Conservation (phyloP, 345 rosid species). For the Capsella bursapastoris region DNA sequence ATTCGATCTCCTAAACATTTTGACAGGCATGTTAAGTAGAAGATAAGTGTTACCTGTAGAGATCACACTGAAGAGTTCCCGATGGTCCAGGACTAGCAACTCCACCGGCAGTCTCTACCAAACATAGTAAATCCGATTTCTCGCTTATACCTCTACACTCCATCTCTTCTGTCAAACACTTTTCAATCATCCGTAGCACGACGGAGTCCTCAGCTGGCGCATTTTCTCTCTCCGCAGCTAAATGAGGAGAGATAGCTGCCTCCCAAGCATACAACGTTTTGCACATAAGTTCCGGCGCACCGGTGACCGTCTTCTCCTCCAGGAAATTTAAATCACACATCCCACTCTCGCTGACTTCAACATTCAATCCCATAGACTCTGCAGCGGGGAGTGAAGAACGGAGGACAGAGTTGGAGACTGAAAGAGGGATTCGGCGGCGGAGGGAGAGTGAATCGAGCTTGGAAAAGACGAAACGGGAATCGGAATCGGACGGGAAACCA, state of each 20-base stretch:
- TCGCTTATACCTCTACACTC: slow-evolving; percentile 11
- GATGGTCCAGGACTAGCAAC: slow-evolving; percentile 95
- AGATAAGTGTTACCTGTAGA: slow-evolving; percentile 59
- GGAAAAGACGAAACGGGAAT: slow-evolving; percentile 74
- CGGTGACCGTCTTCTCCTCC: slow-evolving; percentile 50
- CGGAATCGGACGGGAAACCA: slow-evolving; percentile 92
- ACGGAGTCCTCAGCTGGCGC: slow-evolving; percentile 53
- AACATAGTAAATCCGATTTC: slow-evolving; percentile 52
- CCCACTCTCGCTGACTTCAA: slow-evolving; percentile 34
- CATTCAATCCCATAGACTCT: slow-evolving; percentile 32
- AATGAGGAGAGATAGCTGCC: slow-evolving; percentile 89
- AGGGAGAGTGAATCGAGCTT: slow-evolving; percentile 70
- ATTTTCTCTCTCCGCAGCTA: slow-evolving; percentile 81
- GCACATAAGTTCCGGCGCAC: slow-evolving; percentile 58
- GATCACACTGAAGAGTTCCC: slow-evolving; percentile 89
- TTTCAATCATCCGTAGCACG: slow-evolving; percentile 55
- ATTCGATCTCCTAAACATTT: neutral
- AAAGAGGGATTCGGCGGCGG: slow-evolving; percentile 52
- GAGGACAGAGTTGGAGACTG: slow-evolving; percentile 65
- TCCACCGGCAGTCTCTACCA: slow-evolving; percentile 96
- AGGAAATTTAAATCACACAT: slow-evolving; percentile 55
- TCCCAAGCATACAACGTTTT: slow-evolving; percentile 82
- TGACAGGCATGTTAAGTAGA: neutral
- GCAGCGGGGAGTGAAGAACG: slow-evolving; percentile 63
- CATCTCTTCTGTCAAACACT: slow-evolving; percentile 53